Conservation (phyloP, 257 asterid species). For the Capsicum baccatum region DNA sequence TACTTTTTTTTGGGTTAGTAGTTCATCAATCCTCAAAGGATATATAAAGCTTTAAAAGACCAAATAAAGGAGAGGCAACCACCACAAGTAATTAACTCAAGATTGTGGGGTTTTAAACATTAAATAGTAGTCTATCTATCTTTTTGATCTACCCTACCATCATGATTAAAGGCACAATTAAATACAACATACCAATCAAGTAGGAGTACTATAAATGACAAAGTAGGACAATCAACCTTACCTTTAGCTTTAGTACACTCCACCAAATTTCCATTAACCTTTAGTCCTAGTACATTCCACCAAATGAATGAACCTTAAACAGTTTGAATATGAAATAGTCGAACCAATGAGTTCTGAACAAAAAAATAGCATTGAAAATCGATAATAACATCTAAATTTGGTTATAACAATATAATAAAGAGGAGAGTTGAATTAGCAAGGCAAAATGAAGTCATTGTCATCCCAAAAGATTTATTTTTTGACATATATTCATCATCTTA, state of each 20-base stretch:
- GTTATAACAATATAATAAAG: too few relatives aligned
- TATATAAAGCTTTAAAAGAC: too few relatives aligned
- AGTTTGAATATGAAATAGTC: too few relatives aligned
- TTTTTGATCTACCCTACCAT: neutral
- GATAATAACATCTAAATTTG: neutral
- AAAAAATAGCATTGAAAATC: too few relatives aligned
- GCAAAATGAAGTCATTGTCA: too few relatives aligned
- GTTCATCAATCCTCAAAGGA: neutral
- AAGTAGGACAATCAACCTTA: neutral
- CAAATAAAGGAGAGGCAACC: neutral
- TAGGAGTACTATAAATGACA: neutral
- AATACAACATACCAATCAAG: neutral
- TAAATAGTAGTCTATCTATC: neutral
- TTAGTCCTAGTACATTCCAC: too few relatives aligned
- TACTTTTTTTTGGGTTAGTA: neutral
- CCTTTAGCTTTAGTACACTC: neutral
- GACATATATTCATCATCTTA: too few relatives aligned
- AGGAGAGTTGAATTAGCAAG: too few relatives aligned
- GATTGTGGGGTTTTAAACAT: neutral
- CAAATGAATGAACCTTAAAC: too few relatives aligned
- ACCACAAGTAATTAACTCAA: constrained; percentile 14
- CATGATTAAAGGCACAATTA: neutral
- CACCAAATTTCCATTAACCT: neutral
- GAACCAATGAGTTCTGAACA: too few relatives aligned
- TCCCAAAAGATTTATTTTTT: too few relatives aligned